A percentile compares a stretch with the other conserved stretches of the same genome.
Evolutionary conservation across 306 rosid species (phyloP).

Genomic region (Hylodesmum podocarpum): DNA sequence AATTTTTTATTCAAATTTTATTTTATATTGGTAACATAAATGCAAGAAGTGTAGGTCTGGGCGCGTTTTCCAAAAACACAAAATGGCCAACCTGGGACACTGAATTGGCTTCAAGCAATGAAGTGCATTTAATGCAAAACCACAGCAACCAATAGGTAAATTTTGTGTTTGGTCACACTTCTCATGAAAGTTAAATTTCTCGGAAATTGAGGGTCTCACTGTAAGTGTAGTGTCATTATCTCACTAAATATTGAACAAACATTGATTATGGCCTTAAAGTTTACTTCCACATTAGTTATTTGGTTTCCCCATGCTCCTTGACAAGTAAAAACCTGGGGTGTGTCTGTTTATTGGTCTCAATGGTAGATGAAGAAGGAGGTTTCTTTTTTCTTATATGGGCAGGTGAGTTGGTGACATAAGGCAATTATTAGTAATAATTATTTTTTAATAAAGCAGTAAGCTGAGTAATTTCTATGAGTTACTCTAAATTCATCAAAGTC

Average conservation of each 20-base stretch:
- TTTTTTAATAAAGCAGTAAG: too few species aligned
- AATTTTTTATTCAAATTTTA: too few species aligned
- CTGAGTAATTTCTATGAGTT: too few species aligned
- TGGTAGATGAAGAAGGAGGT: too few species aligned
- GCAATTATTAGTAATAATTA: too few species aligned
- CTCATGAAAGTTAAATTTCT: constrained; percentile 35
- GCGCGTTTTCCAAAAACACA: constrained; percentile 26
- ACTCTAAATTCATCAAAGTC: too few species aligned
- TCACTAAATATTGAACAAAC: constrained; percentile 42
- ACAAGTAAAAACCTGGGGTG: constrained; percentile 50
- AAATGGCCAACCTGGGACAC: constrained; percentile 37
- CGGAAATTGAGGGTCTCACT: constrained; percentile 46
- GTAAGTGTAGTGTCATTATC: constrained; percentile 55
- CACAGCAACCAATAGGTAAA: constrained; percentile 19
- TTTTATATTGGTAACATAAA: too few species aligned
- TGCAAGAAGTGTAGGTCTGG: neutral
- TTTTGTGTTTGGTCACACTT: constrained; percentile 24
- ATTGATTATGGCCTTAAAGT: constrained; percentile 40
- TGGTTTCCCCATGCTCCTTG: constrained; percentile 38
- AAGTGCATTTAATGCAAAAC: constrained; percentile 44
- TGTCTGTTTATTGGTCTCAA: constrained; percentile 64
- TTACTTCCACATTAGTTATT: constrained; percentile 38
- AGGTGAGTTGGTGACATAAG: too few species aligned
- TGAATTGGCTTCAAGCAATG: constrained; percentile 15
- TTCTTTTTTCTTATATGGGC: too few species aligned